Evolutionary conservation across 345 rosid genomes (phyloP), one percentile per base, ranked within the genome.

Genomic region (Eucalyptus erythrocorys): DNA sequence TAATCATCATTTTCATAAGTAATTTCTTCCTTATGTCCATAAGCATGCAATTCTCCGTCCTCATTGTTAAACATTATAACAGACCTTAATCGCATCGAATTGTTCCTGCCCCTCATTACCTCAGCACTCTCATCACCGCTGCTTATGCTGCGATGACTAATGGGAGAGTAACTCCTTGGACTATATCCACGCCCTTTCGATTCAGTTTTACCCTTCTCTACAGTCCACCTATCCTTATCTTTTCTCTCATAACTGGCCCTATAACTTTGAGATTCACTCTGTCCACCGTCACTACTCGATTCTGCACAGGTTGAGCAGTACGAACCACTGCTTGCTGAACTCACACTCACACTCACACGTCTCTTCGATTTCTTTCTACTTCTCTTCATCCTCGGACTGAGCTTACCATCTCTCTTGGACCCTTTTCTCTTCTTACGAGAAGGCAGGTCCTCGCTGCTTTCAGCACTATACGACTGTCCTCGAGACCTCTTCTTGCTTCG

Each of bases 11-110:
- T 90, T 88, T 94, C 93, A 91, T 90, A 92, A 24, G 88, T 89
- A 64, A 93, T 89, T 89, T 94, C 97, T 53, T 95, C 94, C 89
- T 90, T 93, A 66, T 91, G 90, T 88, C 92, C 93, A 79, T 90
- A 93, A 40, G 85, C 48, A 13, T 88, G 89, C 86, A 88, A 51
- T 57, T 89, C 88, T 68, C 82, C 51, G 45, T 32, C 92, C 48
- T 92, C 94, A 59, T 68, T 93, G 76, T 88, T 37, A 82, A 93
- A 91, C 76, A 91, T 93, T 87, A 96, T 84, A 90, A 96, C 94
- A 34, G 99, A 96, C 88, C 91, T 96, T 89, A 94, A 92, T 90
- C 93, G 91, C 86, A 91, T 92, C 7, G 93, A 49, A 86, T 89
- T 90, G 88, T 87, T 90, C 87, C 90, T 93, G 11, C 88, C 40